Evolutionary conservation across 305 asterid species (phyloP).

Genomic region (Salvia sclarea): DNA sequence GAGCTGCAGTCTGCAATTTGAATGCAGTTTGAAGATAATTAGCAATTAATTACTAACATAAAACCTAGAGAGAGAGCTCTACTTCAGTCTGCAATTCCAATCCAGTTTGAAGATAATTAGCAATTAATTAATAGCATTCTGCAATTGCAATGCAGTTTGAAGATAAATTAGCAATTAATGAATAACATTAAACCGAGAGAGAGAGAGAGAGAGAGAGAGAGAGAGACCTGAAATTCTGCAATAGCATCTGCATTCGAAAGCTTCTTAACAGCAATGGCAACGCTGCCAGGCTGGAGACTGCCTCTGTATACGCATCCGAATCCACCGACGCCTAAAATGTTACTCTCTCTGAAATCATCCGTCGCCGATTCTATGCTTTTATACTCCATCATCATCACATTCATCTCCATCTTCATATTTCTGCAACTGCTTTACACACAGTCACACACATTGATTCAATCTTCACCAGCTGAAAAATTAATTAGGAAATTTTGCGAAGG

Average conservation of each 20-base stretch:
- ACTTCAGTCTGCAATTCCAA: conserved; percentile 63
- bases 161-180: background rate
- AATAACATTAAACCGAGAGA: too few species aligned
- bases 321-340: conserved; percentile 71
- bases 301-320: conserved; percentile 74
- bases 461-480: background rate
- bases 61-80: too few species aligned
- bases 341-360: conserved; percentile 47
- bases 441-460: conserved; percentile 5
- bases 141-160: conserved; percentile 24
- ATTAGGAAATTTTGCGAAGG: background rate
- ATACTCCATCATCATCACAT: conserved; percentile 58
- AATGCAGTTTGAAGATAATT: too few species aligned
- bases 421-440: too few species aligned
- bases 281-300: conserved; percentile 43
- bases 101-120: too few species aligned
- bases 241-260: conserved; percentile 43
- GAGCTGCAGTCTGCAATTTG: conserved; percentile 65
- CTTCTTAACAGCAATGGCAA: conserved; percentile 68
- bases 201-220: background rate
- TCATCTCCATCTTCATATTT: too few species aligned
- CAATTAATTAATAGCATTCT: conserved; percentile 46
- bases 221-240: conserved; percentile 64
- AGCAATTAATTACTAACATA: background rate
- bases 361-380: conserved; percentile 59